Evolutionary conservation across 1,284 basidiomycete genomes (phyloP).

Genomic region (Apiotrichum sp.): DNA sequence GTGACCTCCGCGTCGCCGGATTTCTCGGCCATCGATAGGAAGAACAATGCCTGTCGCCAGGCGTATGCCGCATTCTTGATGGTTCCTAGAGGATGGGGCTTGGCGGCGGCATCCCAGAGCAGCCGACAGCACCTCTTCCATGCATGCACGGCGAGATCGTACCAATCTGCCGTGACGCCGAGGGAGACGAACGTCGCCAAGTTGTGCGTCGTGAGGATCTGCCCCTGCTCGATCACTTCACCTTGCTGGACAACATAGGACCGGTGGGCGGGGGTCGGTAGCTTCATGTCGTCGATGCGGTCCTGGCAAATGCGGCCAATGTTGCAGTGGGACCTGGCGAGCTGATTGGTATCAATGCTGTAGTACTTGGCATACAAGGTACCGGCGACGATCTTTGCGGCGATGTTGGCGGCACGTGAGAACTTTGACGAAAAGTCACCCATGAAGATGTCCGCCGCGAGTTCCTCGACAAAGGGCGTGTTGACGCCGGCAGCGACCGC

Average conservation of each 20-base stretch:
- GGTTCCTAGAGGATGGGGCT: not conserved
- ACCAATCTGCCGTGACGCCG: not conserved
- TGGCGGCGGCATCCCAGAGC: not conserved
- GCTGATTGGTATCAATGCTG: not conserved
- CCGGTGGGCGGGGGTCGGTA: not conserved
- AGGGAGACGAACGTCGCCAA: not conserved
- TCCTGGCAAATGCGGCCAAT: slow-evolving; percentile 1
- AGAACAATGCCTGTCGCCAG: slow-evolving; percentile 10
- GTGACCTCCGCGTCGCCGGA: no score
- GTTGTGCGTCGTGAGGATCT: slow-evolving; percentile 12
- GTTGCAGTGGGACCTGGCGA: not conserved
- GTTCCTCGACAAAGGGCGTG: slow-evolving; percentile 4
- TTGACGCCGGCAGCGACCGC: not conserved
- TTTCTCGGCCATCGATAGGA: not conserved
- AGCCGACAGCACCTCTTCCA: not conserved
- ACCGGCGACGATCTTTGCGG: not conserved
- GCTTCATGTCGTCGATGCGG: not conserved
- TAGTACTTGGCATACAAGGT: slow-evolving; percentile 4
- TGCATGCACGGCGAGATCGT: not conserved
- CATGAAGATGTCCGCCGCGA: slow-evolving; percentile 10
- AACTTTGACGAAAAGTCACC: slow-evolving; percentile 8
- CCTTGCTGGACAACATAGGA: not conserved
- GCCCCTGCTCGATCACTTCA: slow-evolving; percentile 8
- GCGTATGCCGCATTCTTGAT: slow-evolving; percentile 12
- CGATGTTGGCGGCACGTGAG: not conserved